Evolutionary conservation across 164 flowering plant genomes (phyloP), one percentile per base, ranked within the genome.

Genomic region (Kingdonia uniflora): DNA sequence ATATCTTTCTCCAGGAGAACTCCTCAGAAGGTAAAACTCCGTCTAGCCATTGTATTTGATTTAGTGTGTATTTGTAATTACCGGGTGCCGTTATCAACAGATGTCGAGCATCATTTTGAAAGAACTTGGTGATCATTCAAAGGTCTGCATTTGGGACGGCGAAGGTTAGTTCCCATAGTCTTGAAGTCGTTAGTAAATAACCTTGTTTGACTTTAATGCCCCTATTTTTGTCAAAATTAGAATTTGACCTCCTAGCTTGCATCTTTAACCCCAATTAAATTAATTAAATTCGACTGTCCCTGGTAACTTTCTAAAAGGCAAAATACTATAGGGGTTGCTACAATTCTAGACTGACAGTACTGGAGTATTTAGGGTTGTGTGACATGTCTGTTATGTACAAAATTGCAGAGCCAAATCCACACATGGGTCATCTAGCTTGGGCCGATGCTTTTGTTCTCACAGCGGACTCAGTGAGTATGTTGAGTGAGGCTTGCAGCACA

Each of bases 401-500:
- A 16, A 26, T 24, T 58, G 57, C 71, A 92, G 99, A 73, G 59
- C 91, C 91, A 66, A 88, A 90, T 71, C 97, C 95, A 39, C 85
- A 88, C 56, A 74, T 80, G 81, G 97, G 95, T 38, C 87, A 90
- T 77, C 74, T 90, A 48, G 95, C 97, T 38, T 87, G 95, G 97
- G 97, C 89, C 8, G 95, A 90, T 82, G 85, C 97, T 58, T 92
- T 88, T 74, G 80, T 92, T 50, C 57, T 92, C 52, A 92, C 97
- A 35, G 96, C 99, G 43, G 99, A 92, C 71, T 92, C 97, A 65
- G 82, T 92, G 62, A 86, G 95, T 52, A 80, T 86, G 88, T 62
- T 92, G 71, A 92, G 95, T 62, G 99, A 92, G 66, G 95, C 84
- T 65, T 92, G 99, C 82, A 83, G 97, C 66, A 92, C 97, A 14